phyloP scores from a whole-genome alignment of 805 yeast genomes.

The Spathaspora arborariae region DNA sequence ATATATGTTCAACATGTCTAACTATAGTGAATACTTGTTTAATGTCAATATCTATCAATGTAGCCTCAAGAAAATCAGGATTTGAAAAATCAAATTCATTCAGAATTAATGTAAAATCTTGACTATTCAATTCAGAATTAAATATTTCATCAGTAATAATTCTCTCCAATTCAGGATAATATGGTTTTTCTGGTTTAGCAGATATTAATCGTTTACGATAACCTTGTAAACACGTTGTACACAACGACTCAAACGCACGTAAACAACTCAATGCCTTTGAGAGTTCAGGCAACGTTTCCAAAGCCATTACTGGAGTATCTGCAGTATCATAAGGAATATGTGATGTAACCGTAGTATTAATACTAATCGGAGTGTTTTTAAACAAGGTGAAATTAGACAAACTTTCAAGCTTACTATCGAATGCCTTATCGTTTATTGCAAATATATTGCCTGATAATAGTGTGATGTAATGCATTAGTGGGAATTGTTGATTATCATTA shows the following conservation, averaged over 20 bases:
- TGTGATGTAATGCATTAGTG: slow-evolving; percentile 34
- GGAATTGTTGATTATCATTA: slow-evolving; percentile 15
- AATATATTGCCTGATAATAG: slow-evolving; percentile 28
- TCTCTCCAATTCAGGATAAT: slow-evolving; percentile 16
- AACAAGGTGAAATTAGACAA: slow-evolving; percentile 26
- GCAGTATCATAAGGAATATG: slow-evolving; percentile 43
- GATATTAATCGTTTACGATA: slow-evolving; percentile 31
- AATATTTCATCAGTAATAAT: slow-evolving; percentile 19
- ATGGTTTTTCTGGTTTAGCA: slow-evolving; percentile 22
- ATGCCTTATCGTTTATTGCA: slow-evolving; percentile 34
- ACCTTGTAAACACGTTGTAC: slow-evolving; percentile 30
- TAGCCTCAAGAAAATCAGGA: slow-evolving; percentile 19
- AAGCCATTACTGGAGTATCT: slow-evolving; percentile 29
- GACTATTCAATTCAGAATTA: slow-evolving; percentile 23
- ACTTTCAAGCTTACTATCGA: slow-evolving; percentile 22
- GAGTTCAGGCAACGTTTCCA: slow-evolving; percentile 26
- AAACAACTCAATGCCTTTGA: slow-evolving; percentile 23
- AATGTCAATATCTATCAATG: slow-evolving; percentile 39
- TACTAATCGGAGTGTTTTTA: slow-evolving; percentile 21
- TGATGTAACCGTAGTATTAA: slow-evolving; percentile 23
- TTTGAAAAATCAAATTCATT: slow-evolving; percentile 13
- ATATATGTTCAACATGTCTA: slow-evolving; percentile 20
- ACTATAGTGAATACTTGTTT: slow-evolving; percentile 25
- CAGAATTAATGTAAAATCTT: slow-evolving; percentile 15
- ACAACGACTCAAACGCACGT: slow-evolving; percentile 23